These are phyloP conservation scores for Daldinia caldariorum DNA, from an alignment of 495 filamentous ascomycete genomes.

Conservation along the genomic window DNA sequence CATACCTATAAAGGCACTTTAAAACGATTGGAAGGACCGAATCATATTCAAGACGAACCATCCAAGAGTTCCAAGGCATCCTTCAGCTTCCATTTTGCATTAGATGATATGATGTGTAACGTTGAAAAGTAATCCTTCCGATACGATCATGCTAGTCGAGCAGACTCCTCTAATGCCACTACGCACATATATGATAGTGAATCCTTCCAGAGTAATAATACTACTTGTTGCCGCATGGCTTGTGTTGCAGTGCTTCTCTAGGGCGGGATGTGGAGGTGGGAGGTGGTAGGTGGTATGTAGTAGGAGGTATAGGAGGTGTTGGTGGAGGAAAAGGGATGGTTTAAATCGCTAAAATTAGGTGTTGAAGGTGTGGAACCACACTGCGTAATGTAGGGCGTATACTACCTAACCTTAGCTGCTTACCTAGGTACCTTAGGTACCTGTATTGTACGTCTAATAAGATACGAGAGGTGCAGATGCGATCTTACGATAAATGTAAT, in stretches of 20 bases:
- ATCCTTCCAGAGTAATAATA: slow-evolving; percentile 1
- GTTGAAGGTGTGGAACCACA: not conserved
- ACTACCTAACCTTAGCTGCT: too few relatives aligned
- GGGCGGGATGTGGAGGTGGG: too few relatives aligned
- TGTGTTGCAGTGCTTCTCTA: not conserved
- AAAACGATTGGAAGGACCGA: not conserved
- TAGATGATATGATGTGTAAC: not conserved
- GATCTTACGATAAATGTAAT: too few relatives aligned
- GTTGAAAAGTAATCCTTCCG: not conserved
- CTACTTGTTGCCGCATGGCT: not conserved
- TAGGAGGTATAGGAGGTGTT: too few relatives aligned
- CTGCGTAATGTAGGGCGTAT: too few relatives aligned
- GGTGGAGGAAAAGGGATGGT: not conserved
- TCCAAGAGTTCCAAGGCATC: not conserved
- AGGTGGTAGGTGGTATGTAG: too few relatives aligned
- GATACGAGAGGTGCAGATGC: too few relatives aligned
- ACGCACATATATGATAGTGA: not conserved
- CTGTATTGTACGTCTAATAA: too few relatives aligned
- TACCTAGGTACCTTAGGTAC: too few relatives aligned
- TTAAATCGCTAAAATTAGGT: not conserved
- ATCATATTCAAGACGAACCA: not conserved
- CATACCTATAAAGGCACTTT: not conserved
- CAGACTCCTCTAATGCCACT: slow-evolving; percentile 1
- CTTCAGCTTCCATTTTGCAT: not conserved
- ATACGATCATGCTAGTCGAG: not conserved